Evolutionary conservation across 2,329 filamentous ascomycete genomes (phyloP).

Genomic region (Dothideomycetes sp.): DNA sequence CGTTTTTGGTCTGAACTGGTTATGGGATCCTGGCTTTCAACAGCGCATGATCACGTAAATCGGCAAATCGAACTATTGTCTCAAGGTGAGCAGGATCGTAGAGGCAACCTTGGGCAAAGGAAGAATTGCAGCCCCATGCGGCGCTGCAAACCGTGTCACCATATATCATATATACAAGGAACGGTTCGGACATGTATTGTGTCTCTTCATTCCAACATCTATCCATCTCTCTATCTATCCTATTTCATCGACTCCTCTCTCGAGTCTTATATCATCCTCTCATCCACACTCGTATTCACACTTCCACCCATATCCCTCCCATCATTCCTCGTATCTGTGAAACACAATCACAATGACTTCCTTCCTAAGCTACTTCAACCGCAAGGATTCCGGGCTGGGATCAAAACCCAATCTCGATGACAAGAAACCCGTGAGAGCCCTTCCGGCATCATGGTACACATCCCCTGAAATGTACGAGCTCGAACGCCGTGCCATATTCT

Average conservation of each 20-base stretch:
- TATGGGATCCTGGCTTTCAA: conserved; percentile 5
- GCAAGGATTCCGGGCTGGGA: conserved; percentile 9
- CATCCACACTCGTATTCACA: not conserved
- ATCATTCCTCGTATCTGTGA: not conserved
- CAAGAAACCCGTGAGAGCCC: conserved; percentile 19
- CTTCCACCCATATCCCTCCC: not conserved
- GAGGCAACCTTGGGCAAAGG: not conserved
- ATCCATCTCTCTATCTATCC: not conserved
- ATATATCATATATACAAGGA: conserved; percentile 4
- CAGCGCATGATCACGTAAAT: conserved; percentile 11
- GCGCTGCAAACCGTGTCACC: conserved; percentile 3
- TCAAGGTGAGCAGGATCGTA: too few relatives aligned
- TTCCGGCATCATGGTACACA: conserved; percentile 39
- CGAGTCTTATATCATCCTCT: not conserved
- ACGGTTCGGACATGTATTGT: not conserved
- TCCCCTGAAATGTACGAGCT: conserved; percentile 37
- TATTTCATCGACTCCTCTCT: not conserved
- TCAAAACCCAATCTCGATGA: conserved; percentile 8
- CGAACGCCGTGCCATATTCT: conserved; percentile 40
- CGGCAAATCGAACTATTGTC: conserved; percentile 6
- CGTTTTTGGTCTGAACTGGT: conserved; percentile 2
- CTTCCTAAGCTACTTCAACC: conserved; percentile 12
- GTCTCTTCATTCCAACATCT: conserved; percentile 1
- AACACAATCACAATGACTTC: conserved; percentile 10
- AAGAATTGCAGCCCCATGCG: conserved; percentile 5